Percentiles rank a stretch among this genome's conserved stretches.
phyloP scores from a whole-genome alignment of 169 alveolate genomes.

The Miamiensis avidus region DNA sequence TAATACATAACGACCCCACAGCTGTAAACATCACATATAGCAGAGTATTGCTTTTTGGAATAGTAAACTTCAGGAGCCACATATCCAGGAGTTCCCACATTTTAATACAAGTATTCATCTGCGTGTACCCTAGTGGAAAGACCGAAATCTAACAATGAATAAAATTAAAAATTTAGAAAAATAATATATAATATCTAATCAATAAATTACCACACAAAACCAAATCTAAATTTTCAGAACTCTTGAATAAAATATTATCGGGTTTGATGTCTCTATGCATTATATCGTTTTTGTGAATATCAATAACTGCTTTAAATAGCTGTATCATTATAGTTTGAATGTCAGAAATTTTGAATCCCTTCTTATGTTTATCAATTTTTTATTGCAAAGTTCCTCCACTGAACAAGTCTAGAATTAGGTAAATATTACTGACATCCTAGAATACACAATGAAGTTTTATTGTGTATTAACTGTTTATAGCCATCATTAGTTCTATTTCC shows the following conservation, averaged over 20 bases:
- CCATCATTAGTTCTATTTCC: background rate
- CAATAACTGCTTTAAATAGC: constrained; percentile 16
- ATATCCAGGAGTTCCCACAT: constrained; percentile 39
- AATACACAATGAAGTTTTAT: constrained; percentile 30
- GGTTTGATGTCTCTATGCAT: constrained; percentile 44
- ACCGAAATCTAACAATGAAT: constrained; percentile 40
- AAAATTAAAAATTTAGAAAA: too few species aligned
- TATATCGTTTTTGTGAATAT: constrained; percentile 21
- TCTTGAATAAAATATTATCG: constrained; percentile 20
- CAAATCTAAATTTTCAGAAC: constrained; percentile 1
- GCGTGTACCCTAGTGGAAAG: constrained; percentile 10
- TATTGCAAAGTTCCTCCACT: constrained; percentile 33
- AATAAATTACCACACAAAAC: constrained; percentile 7
- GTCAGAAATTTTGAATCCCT: background rate
- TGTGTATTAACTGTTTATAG: background rate
- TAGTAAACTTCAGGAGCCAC: constrained; percentile 34
- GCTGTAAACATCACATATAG: background rate
- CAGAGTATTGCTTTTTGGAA: background rate
- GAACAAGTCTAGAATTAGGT: constrained; percentile 15
- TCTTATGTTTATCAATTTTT: background rate
- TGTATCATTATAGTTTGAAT: constrained; percentile 20
- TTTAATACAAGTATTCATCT: constrained; percentile 10
- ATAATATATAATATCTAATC: too few species aligned
- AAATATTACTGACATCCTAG: constrained; percentile 17
- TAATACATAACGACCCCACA: background rate